A percentile compares a stretch with the other conserved stretches of the same genome.
Evolutionary conservation across 2,329 filamentous ascomycete genomes (phyloP).

Genomic region (Aspergillus arachidicola): DNA sequence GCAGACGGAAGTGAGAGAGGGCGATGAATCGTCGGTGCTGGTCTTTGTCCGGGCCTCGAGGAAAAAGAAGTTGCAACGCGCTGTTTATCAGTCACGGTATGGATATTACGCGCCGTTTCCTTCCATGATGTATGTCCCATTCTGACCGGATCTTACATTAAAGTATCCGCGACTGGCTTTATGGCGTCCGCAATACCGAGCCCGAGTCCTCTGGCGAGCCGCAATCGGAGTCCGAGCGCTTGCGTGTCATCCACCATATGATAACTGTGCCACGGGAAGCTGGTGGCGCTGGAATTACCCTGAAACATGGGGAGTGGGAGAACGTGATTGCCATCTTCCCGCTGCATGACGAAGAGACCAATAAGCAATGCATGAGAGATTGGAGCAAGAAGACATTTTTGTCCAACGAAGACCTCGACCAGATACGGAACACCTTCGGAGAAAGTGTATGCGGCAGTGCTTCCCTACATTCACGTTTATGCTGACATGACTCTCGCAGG

Average conservation of each 20-base stretch:
- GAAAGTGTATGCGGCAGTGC: conserved; percentile 50
- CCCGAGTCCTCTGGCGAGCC: conserved; percentile 74
- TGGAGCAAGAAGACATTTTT: conserved; percentile 61
- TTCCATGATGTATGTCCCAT: neutral
- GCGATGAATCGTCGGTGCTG: conserved; percentile 73
- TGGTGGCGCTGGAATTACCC: conserved; percentile 77
- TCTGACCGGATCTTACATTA: neutral
- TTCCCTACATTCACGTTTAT: neutral
- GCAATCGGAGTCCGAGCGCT: conserved; percentile 83
- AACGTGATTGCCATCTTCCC: conserved; percentile 76
- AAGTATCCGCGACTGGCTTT: conserved; percentile 92
- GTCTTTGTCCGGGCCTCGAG: conserved; percentile 77
- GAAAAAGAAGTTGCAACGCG: conserved; percentile 73
- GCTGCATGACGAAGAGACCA: conserved; percentile 76
- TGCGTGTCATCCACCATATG: conserved; percentile 84
- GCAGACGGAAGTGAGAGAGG: conserved; percentile 82
- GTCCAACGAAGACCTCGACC: conserved; percentile 67
- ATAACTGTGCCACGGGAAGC: conserved; percentile 73
- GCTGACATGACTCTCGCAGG: conserved; percentile 44
- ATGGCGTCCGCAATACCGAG: conserved; percentile 79
- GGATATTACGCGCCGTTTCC: conserved; percentile 4
- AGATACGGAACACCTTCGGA: conserved; percentile 76
- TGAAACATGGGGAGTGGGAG: conserved; percentile 70
- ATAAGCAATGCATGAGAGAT: conserved; percentile 74
- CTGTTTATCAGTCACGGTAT: conserved; percentile 80